phyloP scores from a whole-genome alignment of 2,329 filamentous ascomycete genomes.

The Metarhizium sp. region DNA sequence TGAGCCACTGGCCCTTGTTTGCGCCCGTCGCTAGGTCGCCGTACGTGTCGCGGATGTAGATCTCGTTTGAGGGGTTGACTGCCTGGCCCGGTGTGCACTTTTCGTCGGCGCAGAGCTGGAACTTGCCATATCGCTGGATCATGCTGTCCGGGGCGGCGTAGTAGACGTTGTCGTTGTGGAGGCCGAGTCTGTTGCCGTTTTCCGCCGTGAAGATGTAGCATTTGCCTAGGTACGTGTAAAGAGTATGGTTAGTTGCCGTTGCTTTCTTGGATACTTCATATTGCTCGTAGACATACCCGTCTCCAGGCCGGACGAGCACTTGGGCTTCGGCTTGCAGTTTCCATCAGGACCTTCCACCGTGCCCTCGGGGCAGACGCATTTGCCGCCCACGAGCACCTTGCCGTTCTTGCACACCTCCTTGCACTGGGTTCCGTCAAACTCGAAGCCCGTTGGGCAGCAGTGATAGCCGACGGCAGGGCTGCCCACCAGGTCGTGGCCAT shows the following conservation, averaged over 20 bases:
- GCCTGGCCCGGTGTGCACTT: slow-evolving; percentile 6
- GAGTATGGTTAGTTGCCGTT: not conserved
- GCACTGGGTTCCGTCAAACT: slow-evolving; percentile 8
- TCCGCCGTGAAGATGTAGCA: slow-evolving; percentile 10
- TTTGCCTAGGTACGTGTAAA: slow-evolving; percentile 3
- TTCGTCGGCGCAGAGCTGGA: slow-evolving; percentile 11
- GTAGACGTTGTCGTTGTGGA: slow-evolving; percentile 7
- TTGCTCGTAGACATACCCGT: not conserved
- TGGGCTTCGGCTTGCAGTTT: not conserved
- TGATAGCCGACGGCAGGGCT: slow-evolving; percentile 6
- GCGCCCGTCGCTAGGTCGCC: slow-evolving; percentile 7
- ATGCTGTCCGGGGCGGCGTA: slow-evolving; percentile 9
- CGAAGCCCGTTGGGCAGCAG: slow-evolving; percentile 10
- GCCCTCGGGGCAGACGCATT: slow-evolving; percentile 8
- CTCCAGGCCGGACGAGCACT: slow-evolving; percentile 3
- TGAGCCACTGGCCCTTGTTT: slow-evolving; percentile 10
- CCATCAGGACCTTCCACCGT: not conserved
- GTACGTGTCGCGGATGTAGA: slow-evolving; percentile 10
- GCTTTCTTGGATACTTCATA: not conserved
- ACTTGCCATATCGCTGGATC: slow-evolving; percentile 10
- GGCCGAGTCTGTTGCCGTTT: slow-evolving; percentile 8
- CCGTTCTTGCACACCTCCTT: slow-evolving; percentile 9
- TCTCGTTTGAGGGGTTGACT: slow-evolving; percentile 6
- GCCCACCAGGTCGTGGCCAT: slow-evolving; percentile 10
- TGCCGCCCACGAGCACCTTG: slow-evolving; percentile 8